A percentile compares a stretch with the other conserved stretches of the same genome.
Evolutionary conservation across 805 yeast genomes (phyloP).

Genomic region (Yueomyces sp.): DNA sequence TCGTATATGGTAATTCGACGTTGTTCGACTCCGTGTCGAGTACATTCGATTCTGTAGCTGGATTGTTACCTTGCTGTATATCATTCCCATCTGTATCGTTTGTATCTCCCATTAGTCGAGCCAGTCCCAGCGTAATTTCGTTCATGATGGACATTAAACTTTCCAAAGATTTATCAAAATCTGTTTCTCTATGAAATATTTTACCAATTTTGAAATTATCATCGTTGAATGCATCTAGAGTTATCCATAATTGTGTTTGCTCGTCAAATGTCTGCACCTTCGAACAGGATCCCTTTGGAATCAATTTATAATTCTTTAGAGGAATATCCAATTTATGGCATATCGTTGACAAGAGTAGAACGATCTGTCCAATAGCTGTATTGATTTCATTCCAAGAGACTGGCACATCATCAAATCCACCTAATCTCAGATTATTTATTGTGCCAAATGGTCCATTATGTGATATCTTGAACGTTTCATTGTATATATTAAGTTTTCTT

Average conservation of each 20-base stretch:
- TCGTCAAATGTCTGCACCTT: conserved; percentile 39
- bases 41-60: not conserved
- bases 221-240: conserved; percentile 49
- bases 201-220: conserved; percentile 62
- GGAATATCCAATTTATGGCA: conserved; percentile 41
- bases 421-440: conserved; percentile 76
- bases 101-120: conserved; percentile 1
- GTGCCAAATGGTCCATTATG: conserved; percentile 78
- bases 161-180: conserved; percentile 70
- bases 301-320: conserved; percentile 45
- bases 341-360: conserved; percentile 55
- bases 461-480: conserved; percentile 71
- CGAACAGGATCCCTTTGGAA: conserved; percentile 79
- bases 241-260: conserved; percentile 26
- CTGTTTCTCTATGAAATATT: conserved; percentile 51
- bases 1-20: conserved; percentile 61
- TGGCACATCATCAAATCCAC: conserved; percentile 41
- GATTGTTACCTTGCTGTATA: not conserved
- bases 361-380: conserved; percentile 80
- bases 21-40: conserved; percentile 5
- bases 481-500: conserved; percentile 68
- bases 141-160: conserved; percentile 39
- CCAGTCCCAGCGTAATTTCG: conserved; percentile 1
- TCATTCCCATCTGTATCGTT: not conserved
- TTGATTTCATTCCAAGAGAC: conserved; percentile 88